A percentile compares a stretch with the other conserved stretches of the same genome.
phyloP scores from a whole-genome alignment of 106 monocot species.

The Dendrobium catenatum region DNA sequence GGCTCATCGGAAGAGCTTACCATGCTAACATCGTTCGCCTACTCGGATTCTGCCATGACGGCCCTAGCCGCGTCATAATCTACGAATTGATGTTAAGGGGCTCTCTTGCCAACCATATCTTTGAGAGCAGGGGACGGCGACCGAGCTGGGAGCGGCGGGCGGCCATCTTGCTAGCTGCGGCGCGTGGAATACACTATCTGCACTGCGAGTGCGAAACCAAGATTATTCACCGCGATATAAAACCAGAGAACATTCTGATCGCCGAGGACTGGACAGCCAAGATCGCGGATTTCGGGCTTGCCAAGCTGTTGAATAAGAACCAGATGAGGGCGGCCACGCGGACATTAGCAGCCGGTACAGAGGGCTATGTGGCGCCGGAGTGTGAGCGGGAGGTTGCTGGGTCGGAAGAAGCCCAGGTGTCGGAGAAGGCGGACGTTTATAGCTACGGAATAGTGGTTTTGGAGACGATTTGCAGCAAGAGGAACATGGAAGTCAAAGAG shows the following conservation, averaged over 20 bases:
- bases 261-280: slow-evolving; percentile 13
- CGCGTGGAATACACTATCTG: background rate
- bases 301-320: slow-evolving; percentile 17
- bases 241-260: slow-evolving; percentile 8
- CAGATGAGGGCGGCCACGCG: slow-evolving; percentile 4
- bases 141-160: background rate
- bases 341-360: slow-evolving; percentile 4
- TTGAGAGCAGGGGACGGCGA: background rate
- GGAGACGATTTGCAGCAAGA: slow-evolving; percentile 33
- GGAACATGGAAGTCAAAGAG: background rate
- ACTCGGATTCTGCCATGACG: slow-evolving; percentile 6
- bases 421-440: slow-evolving; percentile 40
- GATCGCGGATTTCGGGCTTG: slow-evolving; percentile 47
- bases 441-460: slow-evolving; percentile 41
- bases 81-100: background rate
- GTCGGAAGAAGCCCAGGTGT: background rate
- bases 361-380: slow-evolving; percentile 36
- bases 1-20: slow-evolving; percentile 1
- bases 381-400: slow-evolving; percentile 11
- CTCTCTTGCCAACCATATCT: background rate
- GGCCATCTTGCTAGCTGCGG: background rate
- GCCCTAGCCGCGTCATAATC: background rate
- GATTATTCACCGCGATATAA: slow-evolving; percentile 6
- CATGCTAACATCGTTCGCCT: background rate
- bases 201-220: background rate